Evolutionary conservation across 2,329 filamentous ascomycete species (phyloP).

Genomic region (Exophiala spinifera): DNA sequence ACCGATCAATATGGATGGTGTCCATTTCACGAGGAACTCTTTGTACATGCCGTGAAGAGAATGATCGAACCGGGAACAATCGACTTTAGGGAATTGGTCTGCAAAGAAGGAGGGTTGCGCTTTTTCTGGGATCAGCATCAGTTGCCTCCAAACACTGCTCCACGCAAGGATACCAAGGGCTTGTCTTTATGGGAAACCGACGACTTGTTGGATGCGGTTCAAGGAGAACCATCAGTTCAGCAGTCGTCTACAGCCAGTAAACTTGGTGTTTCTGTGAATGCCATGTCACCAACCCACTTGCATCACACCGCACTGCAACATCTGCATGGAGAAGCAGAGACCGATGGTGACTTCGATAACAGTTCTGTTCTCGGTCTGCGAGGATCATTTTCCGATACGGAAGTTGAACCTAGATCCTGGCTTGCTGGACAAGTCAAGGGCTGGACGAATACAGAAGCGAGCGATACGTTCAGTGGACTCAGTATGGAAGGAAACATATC

Average conservation of each 20-base stretch:
- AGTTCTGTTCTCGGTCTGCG: background rate
- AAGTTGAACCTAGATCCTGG: background rate
- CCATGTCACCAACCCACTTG: background rate
- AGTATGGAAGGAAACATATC: too few species aligned
- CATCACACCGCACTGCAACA: background rate
- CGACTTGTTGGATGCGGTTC: slow-evolving; percentile 5
- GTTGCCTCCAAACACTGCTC: slow-evolving; percentile 8
- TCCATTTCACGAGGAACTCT: slow-evolving; percentile 15
- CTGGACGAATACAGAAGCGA: too few species aligned
- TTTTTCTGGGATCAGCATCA: slow-evolving; percentile 9
- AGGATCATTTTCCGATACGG: background rate
- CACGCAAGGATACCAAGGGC: background rate
- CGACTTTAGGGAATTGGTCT: slow-evolving; percentile 4
- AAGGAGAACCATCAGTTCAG: background rate
- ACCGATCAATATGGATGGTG: slow-evolving; percentile 15
- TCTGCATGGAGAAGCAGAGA: background rate
- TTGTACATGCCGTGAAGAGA: slow-evolving; percentile 7
- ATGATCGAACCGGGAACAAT: background rate
- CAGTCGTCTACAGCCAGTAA: background rate
- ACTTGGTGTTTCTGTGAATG: background rate
- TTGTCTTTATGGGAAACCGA: slow-evolving; percentile 6
- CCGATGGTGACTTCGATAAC: background rate
- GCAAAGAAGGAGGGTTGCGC: slow-evolving; percentile 7
- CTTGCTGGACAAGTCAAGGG: too few species aligned
- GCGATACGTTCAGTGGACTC: too few species aligned